Conservation (phyloP, 441 rosid species). For the Pelargonium cotyledonis region DNA sequence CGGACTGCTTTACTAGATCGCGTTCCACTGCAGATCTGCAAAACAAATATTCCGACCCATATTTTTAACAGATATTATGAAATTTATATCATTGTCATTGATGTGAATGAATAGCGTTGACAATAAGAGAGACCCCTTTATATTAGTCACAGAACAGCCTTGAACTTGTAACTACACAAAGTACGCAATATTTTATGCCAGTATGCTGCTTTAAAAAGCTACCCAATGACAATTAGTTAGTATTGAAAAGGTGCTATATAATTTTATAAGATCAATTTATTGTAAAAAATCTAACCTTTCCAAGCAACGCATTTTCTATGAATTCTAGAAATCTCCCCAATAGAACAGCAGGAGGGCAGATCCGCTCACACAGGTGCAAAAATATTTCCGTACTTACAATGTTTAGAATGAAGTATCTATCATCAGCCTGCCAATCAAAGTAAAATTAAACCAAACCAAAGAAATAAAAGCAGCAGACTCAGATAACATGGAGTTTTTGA, state of each 20-base stretch:
- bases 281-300: slow-evolving; percentile 47
- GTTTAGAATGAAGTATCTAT: slow-evolving; percentile 60
- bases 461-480: slow-evolving; percentile 6
- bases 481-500: slow-evolving; percentile 5
- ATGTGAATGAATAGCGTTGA: too few relatives aligned
- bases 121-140: background rate
- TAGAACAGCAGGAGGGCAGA: slow-evolving; percentile 41
- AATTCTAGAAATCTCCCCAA: slow-evolving; percentile 55
- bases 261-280: background rate
- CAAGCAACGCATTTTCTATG: slow-evolving; percentile 55
- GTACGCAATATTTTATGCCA: background rate
- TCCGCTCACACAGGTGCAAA: slow-evolving; percentile 51
- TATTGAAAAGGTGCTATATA: background rate
- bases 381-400: slow-evolving; percentile 57
- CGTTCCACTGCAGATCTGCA: slow-evolving; percentile 38
- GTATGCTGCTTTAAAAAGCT: background rate
- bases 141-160: background rate
- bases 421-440: slow-evolving; percentile 53
- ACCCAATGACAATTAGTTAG: background rate
- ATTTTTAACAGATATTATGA: background rate
- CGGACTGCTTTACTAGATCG: slow-evolving; percentile 36
- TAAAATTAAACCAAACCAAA: slow-evolving; percentile 16
- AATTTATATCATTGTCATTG: too few relatives aligned
- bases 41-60: slow-evolving; percentile 12
- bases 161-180: background rate